A percentile compares a stretch with the other conserved stretches of the same genome.
phyloP scores from a whole-genome alignment of 2,329 filamentous ascomycete species.

The Arthroderma uncinatum region DNA sequence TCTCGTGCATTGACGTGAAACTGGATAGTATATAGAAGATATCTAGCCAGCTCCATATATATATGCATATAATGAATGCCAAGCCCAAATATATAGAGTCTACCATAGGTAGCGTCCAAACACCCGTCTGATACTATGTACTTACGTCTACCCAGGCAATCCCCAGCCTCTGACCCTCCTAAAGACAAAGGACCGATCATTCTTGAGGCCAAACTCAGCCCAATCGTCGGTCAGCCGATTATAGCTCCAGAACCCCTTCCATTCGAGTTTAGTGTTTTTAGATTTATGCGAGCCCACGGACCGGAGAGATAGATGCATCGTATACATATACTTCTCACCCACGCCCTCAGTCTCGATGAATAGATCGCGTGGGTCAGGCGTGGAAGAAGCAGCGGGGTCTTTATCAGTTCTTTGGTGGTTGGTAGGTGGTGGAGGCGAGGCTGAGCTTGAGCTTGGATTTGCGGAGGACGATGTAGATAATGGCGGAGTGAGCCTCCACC shows the following conservation, averaged over 20 bases:
- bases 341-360: slow-evolving; percentile 80
- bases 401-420: neutral
- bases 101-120: no score
- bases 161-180: slow-evolving; percentile 51
- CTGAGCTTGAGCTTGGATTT: neutral
- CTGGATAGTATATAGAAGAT: no score
- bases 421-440: neutral
- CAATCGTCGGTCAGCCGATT: slow-evolving; percentile 84
- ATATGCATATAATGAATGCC: no score
- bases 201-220: slow-evolving; percentile 62
- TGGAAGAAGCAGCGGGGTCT: neutral
- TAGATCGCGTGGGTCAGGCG: slow-evolving; percentile 46
- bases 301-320: slow-evolving; percentile 64
- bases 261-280: slow-evolving; percentile 75
- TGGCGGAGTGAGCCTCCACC: slow-evolving; percentile 51
- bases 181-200: slow-evolving; percentile 52
- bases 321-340: slow-evolving; percentile 67
- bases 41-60: no score
- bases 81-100: no score
- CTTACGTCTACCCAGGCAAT: slow-evolving; percentile 17
- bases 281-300: slow-evolving; percentile 43
- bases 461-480: neutral
- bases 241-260: slow-evolving; percentile 86
- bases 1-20: no score
- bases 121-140: neutral